Evolutionary conservation across 768 basidiomycete genomes (phyloP).

Genomic region (Suillus paluster): DNA sequence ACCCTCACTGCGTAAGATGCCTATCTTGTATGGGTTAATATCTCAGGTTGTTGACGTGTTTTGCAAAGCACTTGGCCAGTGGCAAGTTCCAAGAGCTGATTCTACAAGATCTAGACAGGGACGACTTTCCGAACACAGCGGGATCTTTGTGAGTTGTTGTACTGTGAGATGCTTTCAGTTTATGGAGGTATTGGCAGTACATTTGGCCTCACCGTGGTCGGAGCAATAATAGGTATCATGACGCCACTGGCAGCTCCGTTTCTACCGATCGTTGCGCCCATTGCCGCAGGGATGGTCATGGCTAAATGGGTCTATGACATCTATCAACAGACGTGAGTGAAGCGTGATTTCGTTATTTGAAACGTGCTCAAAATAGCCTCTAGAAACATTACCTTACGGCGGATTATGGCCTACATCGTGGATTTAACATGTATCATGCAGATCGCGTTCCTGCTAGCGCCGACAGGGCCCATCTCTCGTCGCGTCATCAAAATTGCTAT

Average conservation of each 20-base stretch:
- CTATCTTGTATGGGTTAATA: background rate
- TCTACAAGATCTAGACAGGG: constrained; percentile 5
- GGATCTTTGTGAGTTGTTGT: constrained; percentile 3
- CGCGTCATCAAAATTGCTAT: constrained; percentile 9
- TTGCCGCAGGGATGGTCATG: constrained; percentile 4
- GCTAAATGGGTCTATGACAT: constrained; percentile 6
- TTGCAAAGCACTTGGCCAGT: constrained; percentile 7
- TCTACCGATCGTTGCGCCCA: constrained; percentile 8
- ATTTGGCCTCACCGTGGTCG: constrained; percentile 7
- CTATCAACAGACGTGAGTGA: constrained; percentile 10
- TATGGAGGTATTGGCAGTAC: background rate
- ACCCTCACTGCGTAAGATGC: constrained; percentile 8
- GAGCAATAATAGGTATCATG: background rate
- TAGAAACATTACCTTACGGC: constrained; percentile 9
- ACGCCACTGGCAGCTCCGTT: background rate
- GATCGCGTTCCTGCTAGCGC: constrained; percentile 19
- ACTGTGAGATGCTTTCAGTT: background rate
- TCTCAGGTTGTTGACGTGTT: background rate
- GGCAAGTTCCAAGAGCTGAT: constrained; percentile 8
- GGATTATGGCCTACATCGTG: constrained; percentile 28
- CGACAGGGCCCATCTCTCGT: constrained; percentile 2
- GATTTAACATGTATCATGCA: constrained; percentile 29
- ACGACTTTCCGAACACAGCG: constrained; percentile 1
- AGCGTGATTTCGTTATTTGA: background rate
- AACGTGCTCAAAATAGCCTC: background rate